Evolutionary conservation across 2,329 filamentous ascomycete genomes (phyloP), one percentile per base, ranked within the genome.

Genomic region (Cytospora paraplurivora): DNA sequence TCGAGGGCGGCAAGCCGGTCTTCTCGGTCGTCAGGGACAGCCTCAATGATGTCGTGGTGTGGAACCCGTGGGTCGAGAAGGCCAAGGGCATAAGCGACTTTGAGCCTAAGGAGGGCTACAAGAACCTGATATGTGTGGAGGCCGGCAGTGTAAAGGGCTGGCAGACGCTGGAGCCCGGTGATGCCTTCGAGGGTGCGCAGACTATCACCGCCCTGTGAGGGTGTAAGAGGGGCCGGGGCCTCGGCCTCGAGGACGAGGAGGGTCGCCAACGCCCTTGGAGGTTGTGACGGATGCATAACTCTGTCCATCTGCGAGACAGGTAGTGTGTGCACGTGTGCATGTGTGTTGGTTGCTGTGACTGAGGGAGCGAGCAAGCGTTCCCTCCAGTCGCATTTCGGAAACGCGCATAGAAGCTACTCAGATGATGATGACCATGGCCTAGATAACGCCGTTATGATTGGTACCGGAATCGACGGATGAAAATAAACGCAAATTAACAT

Each of bases 1-100:
- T 81, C 17, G 87, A 91, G 71, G 83, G 77, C 56, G 88, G 86
- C 65, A 83, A 84, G 71, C 81, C 87, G 15, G 79, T 84, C 57
- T 93, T 90, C 79, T 87, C 88, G 65, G 82, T 98, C 62, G 85
- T 89, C 49, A 87, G 95, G 66, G 92, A 97, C 76, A 93, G 92
- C 69, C 83, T 99, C 69, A 85, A 85, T 67, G 92, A 98, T 69
- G 88, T 95, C 17, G 94, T 97, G 1, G 90, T 98, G 35, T 99
- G 95, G 95, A 99, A 99, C 77, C 95, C 95, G 1, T 97, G 94
- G 93, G 82, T 84, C 49, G 91, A 93, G 67, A 96, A 96, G 81
- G 87, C 91, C 1, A 85, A 87, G 70, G 83, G 83, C 6, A 96
- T 97, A 79, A 87, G 81, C 59, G 95, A 99, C 76, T 97, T 98